phyloP scores from a whole-genome alignment of 2,329 filamentous ascomycete genomes.

The Ophiobolus disseminans region DNA sequence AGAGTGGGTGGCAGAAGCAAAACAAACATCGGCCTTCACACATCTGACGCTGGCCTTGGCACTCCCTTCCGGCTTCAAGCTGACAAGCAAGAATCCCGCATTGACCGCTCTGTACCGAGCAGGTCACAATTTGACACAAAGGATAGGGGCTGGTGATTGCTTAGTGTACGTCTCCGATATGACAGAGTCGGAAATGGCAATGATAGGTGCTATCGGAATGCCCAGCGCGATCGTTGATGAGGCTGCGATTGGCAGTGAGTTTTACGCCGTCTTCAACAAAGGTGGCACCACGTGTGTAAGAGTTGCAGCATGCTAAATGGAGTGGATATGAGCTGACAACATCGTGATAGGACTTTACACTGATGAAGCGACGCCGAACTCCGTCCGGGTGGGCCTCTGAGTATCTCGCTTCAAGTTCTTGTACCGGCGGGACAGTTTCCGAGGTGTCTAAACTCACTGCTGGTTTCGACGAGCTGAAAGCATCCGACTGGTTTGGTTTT shows the following conservation, averaged over 20 bases:
- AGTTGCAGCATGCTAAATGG: neutral
- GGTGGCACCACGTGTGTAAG: neutral
- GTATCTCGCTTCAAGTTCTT: neutral
- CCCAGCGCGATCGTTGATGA: too few species aligned
- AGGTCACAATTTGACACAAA: neutral
- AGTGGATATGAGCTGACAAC: neutral
- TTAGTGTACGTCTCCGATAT: neutral
- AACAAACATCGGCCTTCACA: neutral
- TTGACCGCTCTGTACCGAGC: neutral
- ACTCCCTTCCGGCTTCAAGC: neutral
- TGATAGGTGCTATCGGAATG: neutral
- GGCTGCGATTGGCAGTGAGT: too few species aligned
- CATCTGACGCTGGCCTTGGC: neutral
- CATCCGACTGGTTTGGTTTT: neutral
- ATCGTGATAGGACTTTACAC: neutral
- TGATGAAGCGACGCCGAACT: neutral
- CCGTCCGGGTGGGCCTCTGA: neutral
- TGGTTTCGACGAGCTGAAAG: neutral
- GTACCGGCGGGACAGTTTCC: too few species aligned
- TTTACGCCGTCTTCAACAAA: neutral
- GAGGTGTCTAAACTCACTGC: neutral
- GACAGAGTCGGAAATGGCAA: neutral
- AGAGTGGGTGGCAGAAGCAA: neutral
- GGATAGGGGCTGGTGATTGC: neutral
- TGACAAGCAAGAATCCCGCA: neutral